Base-by-base conservation (phyloP, 2,329 filamentous ascomycete genomes). In the Spiromastix sp. region DNA sequence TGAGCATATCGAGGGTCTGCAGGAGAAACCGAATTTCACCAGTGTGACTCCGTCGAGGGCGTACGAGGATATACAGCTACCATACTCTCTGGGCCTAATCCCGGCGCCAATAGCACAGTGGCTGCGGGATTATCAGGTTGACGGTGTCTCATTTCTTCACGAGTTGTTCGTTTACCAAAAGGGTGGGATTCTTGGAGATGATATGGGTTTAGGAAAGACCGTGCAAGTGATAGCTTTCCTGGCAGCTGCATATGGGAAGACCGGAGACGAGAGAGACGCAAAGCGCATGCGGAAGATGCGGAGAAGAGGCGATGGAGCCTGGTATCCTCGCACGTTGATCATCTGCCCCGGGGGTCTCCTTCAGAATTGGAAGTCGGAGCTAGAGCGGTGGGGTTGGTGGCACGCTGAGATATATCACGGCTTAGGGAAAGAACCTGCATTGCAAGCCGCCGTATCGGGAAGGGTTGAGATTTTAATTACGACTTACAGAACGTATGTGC, bases 121-220 rank as follows among this genome's bases (percentile, higher is more conserved):
- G 62, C 66, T 98, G 32, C 77, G 91, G 40, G 83, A 87, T 43
- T 98, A 98, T 50, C 91, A 98, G 56, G 69, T 96, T 2, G 73
- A 82, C 18, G 91, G 91, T 4, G 84, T 81, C 10, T 71, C 74
- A 20, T 96, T 95, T 49, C 67, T 98, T 5, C 87, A 96, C 54
- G 74, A 84, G 40, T 72, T 84, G 15, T 96, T 96, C 52, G 81
- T 95, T 3, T 89, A 85, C 45, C 91, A 98, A 51, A 81, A 80
- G 47, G 91, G 91, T 1, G 85, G 83, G 2, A 83, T 98, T 15
- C 69, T 98, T 0, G 87, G 89, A 3, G 91, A 98, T 52, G 91
- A 98, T 51, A 98, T 98, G 91, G 91, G 91, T 13, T 61, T 98
- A 20, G 91, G 91, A 1, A 98, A 98, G 60, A 98, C 91, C 0